Evolutionary conservation across 2,329 filamentous ascomycete species (phyloP).

Genomic region (Diaporthe sp.): DNA sequence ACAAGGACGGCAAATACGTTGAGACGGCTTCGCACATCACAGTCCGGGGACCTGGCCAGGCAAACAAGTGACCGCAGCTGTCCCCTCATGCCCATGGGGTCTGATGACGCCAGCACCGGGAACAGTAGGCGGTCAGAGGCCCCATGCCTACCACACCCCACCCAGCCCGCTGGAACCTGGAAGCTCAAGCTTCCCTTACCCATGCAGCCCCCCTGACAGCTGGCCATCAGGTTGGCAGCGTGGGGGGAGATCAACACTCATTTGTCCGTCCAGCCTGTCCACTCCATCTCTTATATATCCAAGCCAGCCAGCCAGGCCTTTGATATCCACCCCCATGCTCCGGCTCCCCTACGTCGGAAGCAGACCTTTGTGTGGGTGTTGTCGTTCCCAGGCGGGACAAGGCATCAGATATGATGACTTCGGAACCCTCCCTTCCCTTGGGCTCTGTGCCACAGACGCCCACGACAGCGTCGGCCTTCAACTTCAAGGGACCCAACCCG

Average conservation of each 20-base stretch:
- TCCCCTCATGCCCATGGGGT: constrained; percentile 10
- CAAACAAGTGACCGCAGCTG: constrained; percentile 22
- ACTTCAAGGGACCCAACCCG: constrained; percentile 69
- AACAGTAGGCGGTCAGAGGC: constrained; percentile 29
- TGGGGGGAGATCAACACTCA: background rate
- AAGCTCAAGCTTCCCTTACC: constrained; percentile 20
- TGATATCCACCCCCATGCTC: background rate
- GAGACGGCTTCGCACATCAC: background rate
- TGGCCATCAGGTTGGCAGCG: background rate
- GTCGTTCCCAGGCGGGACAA: constrained; percentile 14
- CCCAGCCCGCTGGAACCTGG: background rate
- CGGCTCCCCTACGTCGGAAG: background rate
- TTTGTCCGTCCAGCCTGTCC: constrained; percentile 7
- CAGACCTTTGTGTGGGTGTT: background rate
- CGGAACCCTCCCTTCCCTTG: constrained; percentile 37
- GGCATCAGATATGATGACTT: constrained; percentile 37
- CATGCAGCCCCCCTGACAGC: constrained; percentile 4
- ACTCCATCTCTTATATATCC: background rate
- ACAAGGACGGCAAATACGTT: constrained; percentile 22
- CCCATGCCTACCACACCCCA: background rate
- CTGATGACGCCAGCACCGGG: constrained; percentile 33
- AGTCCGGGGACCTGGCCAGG: background rate
- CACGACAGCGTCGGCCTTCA: constrained; percentile 52
- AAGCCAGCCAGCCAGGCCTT: background rate
- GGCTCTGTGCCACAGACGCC: constrained; percentile 51